Conservation (phyloP, 176 grass and related monocot species). For the Ensete glaucum region DNA sequence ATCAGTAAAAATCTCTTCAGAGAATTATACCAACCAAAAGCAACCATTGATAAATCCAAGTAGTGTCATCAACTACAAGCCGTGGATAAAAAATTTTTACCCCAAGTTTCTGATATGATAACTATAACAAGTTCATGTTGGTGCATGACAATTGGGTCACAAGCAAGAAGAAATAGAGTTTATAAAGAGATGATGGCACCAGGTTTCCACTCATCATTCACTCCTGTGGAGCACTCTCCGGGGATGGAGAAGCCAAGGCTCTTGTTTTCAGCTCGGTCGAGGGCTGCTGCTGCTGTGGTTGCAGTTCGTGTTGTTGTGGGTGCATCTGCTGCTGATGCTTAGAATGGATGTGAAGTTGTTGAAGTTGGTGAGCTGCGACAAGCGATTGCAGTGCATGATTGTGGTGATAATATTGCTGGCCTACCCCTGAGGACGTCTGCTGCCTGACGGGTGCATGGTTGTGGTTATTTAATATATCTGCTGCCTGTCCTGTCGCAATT, state of each 20-base stretch:
- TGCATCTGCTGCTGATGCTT: slow-evolving; percentile 42
- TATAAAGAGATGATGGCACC: not conserved
- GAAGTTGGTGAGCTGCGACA: slow-evolving; percentile 66
- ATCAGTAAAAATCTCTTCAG: too few relatives aligned
- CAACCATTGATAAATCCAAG: too few relatives aligned
- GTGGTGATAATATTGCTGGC: slow-evolving; percentile 50
- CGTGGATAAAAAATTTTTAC: too few relatives aligned
- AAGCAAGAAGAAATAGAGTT: not conserved
- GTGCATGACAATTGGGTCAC: not conserved
- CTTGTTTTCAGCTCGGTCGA: slow-evolving; percentile 59
- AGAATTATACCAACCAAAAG: too few relatives aligned
- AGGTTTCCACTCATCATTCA: not conserved
- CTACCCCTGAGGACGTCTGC: slow-evolving; percentile 28
- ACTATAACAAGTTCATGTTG: too few relatives aligned
- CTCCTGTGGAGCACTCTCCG: slow-evolving; percentile 10
- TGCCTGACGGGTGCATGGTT: too few relatives aligned
- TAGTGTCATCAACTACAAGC: too few relatives aligned
- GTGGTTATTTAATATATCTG: too few relatives aligned
- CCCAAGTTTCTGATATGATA: too few relatives aligned
- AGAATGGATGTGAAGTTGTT: slow-evolving; percentile 70
- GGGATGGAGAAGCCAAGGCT: slow-evolving; percentile 10
- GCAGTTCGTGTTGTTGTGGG: slow-evolving; percentile 30
- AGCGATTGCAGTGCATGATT: slow-evolving; percentile 60
- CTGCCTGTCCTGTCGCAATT: slow-evolving; percentile 43
- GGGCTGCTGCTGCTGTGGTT: slow-evolving; percentile 31